Evolutionary conservation across 352 stramenopile genomes (phyloP).

Genomic region (Phytopythium ostracodes): DNA sequence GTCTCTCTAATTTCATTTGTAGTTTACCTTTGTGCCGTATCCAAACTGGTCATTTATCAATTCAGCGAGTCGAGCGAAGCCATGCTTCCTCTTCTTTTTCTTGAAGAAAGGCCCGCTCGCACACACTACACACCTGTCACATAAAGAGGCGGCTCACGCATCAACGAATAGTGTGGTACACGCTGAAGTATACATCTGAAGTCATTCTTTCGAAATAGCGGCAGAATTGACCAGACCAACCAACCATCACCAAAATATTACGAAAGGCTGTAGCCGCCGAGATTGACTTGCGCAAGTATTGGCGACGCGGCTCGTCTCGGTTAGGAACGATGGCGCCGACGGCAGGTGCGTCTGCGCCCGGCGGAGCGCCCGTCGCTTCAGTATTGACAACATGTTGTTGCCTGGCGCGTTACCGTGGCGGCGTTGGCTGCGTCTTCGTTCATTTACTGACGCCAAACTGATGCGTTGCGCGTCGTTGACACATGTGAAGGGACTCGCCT

Average conservation of each 20-base stretch:
- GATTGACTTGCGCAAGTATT: not conserved
- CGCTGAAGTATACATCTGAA: too few species aligned
- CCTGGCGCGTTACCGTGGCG: not conserved
- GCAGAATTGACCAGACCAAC: conserved; percentile 11
- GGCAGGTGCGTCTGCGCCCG: conserved; percentile 19
- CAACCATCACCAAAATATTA: conserved; percentile 1
- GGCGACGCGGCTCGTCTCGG: too few species aligned
- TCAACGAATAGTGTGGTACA: not conserved
- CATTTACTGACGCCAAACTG: not conserved
- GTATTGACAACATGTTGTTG: too few species aligned
- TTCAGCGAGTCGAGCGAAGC: not conserved
- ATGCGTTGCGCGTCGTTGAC: not conserved
- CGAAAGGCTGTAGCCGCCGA: not conserved
- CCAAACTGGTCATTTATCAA: not conserved
- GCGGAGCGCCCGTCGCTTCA: not conserved
- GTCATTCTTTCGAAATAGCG: not conserved
- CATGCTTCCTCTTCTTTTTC: not conserved
- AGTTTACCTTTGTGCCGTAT: too few species aligned
- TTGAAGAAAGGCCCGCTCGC: not conserved
- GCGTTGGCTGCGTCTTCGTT: too few species aligned
- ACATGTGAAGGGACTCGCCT: conserved; percentile 55
- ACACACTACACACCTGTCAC: not conserved
- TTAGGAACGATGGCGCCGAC: conserved; percentile 41
- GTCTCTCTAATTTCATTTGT: too few species aligned
- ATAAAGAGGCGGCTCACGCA: not conserved